These are phyloP conservation scores for Vigna angularis DNA, from an alignment of 306 rosid genomes.

Conservation along the genomic window DNA sequence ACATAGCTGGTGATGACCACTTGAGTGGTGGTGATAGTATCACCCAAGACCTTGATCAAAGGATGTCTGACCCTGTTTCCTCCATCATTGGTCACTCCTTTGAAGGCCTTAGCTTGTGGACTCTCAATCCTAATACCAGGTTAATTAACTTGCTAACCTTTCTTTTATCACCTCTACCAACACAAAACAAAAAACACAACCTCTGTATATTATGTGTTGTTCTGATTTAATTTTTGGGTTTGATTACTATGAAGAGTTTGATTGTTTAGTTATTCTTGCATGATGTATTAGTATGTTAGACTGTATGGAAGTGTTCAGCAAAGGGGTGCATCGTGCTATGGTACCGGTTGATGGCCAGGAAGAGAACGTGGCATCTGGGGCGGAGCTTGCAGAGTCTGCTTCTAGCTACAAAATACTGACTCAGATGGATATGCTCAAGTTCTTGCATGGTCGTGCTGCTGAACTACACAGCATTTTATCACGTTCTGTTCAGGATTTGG, in stretches of 20 bases:
- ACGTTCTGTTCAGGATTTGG: slow-evolving; percentile 54
- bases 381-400: slow-evolving; percentile 76
- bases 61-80: slow-evolving; percentile 71
- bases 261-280: not conserved
- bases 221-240: not conserved
- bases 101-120: slow-evolving; percentile 91
- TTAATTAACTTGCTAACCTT: slow-evolving; percentile 3
- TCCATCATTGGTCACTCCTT: slow-evolving; percentile 72
- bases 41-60: slow-evolving; percentile 62
- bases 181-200: too few relatives aligned
- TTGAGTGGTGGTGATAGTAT: slow-evolving; percentile 43
- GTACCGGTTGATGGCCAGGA: slow-evolving; percentile 70
- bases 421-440: slow-evolving; percentile 79
- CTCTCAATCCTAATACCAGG: slow-evolving; percentile 87
- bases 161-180: not conserved
- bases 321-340: slow-evolving; percentile 86
- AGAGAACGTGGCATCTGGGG: slow-evolving; percentile 57
- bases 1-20: slow-evolving; percentile 73
- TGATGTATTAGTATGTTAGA: slow-evolving; percentile 60
- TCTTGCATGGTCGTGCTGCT: slow-evolving; percentile 52
- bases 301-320: slow-evolving; percentile 96
- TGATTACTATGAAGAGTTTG: not conserved
- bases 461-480: slow-evolving; percentile 47
- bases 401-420: slow-evolving; percentile 76
- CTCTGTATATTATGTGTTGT: too few relatives aligned